Evolutionary conservation across 305 asterid species (phyloP), one percentile per base, ranked within the genome.

Genomic region (Lippia alba): DNA sequence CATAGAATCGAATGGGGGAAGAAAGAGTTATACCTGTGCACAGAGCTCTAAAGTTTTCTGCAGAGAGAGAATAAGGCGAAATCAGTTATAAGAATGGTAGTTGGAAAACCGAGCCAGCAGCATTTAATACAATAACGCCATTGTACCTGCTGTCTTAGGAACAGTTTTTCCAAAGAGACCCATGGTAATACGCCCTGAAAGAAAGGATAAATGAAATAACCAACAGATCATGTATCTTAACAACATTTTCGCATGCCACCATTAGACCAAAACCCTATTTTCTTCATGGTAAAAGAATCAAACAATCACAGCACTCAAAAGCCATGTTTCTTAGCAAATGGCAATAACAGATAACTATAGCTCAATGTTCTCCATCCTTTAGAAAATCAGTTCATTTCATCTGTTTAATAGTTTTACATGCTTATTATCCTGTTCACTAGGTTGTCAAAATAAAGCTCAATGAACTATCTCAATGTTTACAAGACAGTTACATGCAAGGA

Each of bases 151-250:
- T 63, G 97, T 94, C 82, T 94, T 94, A 0, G 99, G 98, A 64
- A 94, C 99, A 59, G 97, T 81, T 57, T 94, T 88, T 18, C 97
- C 99, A 74, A 88, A 94, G 69, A 94, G 97, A 71, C 99, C 99
- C 80, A 91, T 90, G 18, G 91, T 86, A 66, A 94, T 69, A 73
- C 96, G 96, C 55, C 98, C 97, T 94, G 85, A 59, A 85, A 64
- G 11, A 64, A 67, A 55, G n/a, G 34, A 53, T 36, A 56, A 55
- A 61, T 66, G 30, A 24, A 24, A 24, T 24, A 24, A 24, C 30
- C 3, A 24, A 24, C 30, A 70, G 11, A n/a, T 6, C 20, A 51
- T 8, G 49, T 44, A 11, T 1, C 2, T 6, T 20, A 7, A 8
- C 5, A 55, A 55, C 9, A 4, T 9, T 3, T 20, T 55, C 20